A percentile compares a stretch with the other conserved stretches of the same genome.
phyloP scores from a whole-genome alignment of 352 stramenopile genomes.

The Phytopythium helicoides region DNA sequence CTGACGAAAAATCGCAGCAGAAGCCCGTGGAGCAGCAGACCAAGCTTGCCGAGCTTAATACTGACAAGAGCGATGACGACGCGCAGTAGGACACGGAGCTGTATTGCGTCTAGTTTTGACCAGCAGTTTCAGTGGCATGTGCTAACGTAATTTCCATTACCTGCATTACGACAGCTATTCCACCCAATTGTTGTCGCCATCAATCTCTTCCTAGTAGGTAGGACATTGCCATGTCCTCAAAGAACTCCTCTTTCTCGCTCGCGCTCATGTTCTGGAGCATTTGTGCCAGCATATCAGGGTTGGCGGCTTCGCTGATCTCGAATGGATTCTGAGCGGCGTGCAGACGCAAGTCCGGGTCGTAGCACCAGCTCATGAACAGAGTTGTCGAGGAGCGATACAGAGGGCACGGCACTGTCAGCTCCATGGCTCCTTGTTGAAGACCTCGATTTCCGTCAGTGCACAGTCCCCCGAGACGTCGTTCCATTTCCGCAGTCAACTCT shows the following conservation, averaged over 20 bases:
- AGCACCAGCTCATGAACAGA: conserved; percentile 21
- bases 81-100: background rate
- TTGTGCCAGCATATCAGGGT: background rate
- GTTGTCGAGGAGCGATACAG: conserved; percentile 11
- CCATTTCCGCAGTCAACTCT: background rate
- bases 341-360: conserved; percentile 15
- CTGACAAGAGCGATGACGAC: conserved; percentile 26
- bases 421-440: conserved; percentile 14
- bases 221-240: background rate
- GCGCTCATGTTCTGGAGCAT: background rate
- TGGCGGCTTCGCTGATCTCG: background rate
- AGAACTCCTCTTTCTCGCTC: background rate
- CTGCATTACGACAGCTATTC: too few relatives aligned
- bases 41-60: conserved; percentile 40
- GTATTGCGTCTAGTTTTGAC: background rate
- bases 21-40: conserved; percentile 31
- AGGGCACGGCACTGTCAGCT: conserved; percentile 8
- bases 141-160: too few relatives aligned
- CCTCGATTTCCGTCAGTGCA: conserved; percentile 11
- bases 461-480: conserved; percentile 2
- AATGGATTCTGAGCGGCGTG: conserved; percentile 10
- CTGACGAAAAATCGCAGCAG: conserved; percentile 14
- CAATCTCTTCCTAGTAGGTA: too few relatives aligned
- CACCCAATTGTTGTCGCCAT: too few relatives aligned
- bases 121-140: too few relatives aligned